Evolutionary conservation across 1,284 basidiomycete species (phyloP), one percentile per base, ranked within the genome.

Genomic region (Coniophora puteana): DNA sequence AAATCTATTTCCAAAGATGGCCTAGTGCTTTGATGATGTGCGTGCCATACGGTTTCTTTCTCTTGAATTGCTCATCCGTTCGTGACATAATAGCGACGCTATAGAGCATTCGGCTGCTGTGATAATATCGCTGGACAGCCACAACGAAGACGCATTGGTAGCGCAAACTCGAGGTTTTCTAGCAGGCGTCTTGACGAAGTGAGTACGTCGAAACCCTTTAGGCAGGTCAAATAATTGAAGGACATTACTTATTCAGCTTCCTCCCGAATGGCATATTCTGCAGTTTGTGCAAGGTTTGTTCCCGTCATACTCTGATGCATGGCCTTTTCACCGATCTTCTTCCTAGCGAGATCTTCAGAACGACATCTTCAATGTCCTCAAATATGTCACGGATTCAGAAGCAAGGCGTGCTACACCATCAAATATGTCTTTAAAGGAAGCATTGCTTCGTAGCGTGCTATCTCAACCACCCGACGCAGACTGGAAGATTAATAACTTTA

Each of bases 1-100:
- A 80, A 46, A 73, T 75, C 5, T 83, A 80, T 50, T 71, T 84
- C 46, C 80, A 75, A 49, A 65, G 71, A 41, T 83, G 76, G 65
- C 69, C 75, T 39, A 72, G 78, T 24, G 67, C 69, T 20, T 66
- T 80, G 28, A 57, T 80, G 5, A 69, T 69, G 80, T 80, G 51
- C 42, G 74, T 54, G 20, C 14, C 17, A 22, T 20, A n/a, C 28
- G 57, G n/a, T 32, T 36, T 40, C 24, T 29, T 18, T 31, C 22
- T 44, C 7, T 30, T 39, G 18, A 34, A 17, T 10, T 21, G 3
- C 23, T 52, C 24, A 36, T 21, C n/a, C 37, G 36, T 14, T 16
- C 20, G 20, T 27, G 7, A 6, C 29, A 29, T 28, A n/a, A n/a
- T 36, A 74, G 71, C 20, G 65, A 71, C 26, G 62, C 72, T 1